These are phyloP conservation scores for Breynia disticha DNA, from an alignment of 441 rosid species.

Conservation along the genomic window DNA sequence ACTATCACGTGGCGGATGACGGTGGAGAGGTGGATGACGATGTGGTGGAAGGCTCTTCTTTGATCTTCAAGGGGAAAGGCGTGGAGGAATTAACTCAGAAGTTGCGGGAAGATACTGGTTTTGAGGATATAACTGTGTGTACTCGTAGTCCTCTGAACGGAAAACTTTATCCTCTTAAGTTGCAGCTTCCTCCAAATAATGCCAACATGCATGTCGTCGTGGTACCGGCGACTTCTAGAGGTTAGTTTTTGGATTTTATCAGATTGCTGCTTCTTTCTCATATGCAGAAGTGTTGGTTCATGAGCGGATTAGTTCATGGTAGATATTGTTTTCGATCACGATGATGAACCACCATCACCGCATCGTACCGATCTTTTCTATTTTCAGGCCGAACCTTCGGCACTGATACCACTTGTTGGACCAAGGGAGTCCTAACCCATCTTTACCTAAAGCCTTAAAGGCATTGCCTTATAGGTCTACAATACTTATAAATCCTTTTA, in stretches of 20 bases:
- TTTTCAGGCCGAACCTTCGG: too few relatives aligned
- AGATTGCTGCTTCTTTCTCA: too few relatives aligned
- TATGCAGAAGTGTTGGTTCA: too few relatives aligned
- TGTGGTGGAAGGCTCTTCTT: conserved; percentile 32
- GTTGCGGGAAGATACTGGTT: conserved; percentile 55
- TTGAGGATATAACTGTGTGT: conserved; percentile 67
- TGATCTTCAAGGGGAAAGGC: conserved; percentile 66
- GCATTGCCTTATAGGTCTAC: too few relatives aligned
- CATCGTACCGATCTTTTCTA: too few relatives aligned
- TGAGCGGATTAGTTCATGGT: too few relatives aligned
- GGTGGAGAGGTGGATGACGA: conserved; percentile 60
- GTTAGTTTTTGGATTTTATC: conserved; percentile 31
- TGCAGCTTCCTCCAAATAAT: conserved; percentile 87
- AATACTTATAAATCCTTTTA: too few relatives aligned
- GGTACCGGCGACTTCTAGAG: conserved; percentile 37
- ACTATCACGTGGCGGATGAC: conserved; percentile 69
- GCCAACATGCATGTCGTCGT: conserved; percentile 61
- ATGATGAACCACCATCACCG: too few relatives aligned
- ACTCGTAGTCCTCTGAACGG: conserved; percentile 77
- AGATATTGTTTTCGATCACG: too few relatives aligned
- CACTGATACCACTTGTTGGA: too few relatives aligned
- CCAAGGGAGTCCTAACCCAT: too few relatives aligned
- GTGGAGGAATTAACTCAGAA: conserved; percentile 57
- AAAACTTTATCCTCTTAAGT: conserved; percentile 65
- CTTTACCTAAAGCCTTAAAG: too few relatives aligned